Conservation (phyloP, 495 filamentous ascomycete genomes). For the Thermochaetoides thermophila region DNA sequence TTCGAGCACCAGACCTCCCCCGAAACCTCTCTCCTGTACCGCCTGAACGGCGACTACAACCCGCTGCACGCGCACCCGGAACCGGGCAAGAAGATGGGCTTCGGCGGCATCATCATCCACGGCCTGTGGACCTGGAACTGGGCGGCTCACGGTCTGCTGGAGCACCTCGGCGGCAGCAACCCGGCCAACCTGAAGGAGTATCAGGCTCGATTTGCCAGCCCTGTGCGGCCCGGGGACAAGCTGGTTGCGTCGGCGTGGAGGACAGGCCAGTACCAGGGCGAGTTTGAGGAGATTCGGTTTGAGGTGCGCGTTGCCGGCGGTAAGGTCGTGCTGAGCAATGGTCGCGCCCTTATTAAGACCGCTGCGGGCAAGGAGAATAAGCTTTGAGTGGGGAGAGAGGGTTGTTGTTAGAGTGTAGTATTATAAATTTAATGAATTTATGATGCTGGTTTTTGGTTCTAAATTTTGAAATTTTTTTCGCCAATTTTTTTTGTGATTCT, state of each 20-base stretch:
- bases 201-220: slow-evolving; percentile 74
- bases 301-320: slow-evolving; percentile 53
- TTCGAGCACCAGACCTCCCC: slow-evolving; percentile 49
- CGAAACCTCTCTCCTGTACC: slow-evolving; percentile 62
- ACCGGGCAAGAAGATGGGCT: slow-evolving; percentile 77
- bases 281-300: slow-evolving; percentile 72
- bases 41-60: slow-evolving; percentile 85
- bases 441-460: neutral
- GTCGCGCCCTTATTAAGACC: slow-evolving; percentile 61
- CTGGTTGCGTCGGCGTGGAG: slow-evolving; percentile 49
- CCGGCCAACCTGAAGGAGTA: slow-evolving; percentile 69
- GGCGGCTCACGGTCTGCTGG: slow-evolving; percentile 58
- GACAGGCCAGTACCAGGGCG: slow-evolving; percentile 49
- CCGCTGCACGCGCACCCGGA: slow-evolving; percentile 75
- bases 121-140: slow-evolving; percentile 77
- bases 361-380: slow-evolving; percentile 42
- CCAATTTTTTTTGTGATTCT: too few relatives aligned
- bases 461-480: too few relatives aligned
- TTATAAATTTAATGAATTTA: neutral
- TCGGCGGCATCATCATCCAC: slow-evolving; percentile 78
- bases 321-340: slow-evolving; percentile 72
- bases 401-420: neutral
- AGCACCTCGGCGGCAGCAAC: slow-evolving; percentile 58
- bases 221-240: slow-evolving; percentile 65
- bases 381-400: slow-evolving; percentile 29